Evolutionary conservation across 768 basidiomycete genomes (phyloP).

Genomic region (Leccinellum albellum): DNA sequence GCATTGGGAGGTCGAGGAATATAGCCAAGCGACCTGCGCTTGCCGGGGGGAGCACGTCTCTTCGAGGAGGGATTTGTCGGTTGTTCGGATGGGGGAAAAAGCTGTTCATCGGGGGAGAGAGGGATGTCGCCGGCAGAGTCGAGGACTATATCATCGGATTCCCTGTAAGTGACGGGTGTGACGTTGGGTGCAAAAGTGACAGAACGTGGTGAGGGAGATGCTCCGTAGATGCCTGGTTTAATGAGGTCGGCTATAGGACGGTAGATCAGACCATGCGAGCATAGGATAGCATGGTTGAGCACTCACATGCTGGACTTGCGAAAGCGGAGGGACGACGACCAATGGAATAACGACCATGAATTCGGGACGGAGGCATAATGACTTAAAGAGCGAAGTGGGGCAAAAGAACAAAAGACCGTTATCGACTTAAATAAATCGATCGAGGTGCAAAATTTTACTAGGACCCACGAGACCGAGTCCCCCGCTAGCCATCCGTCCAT

Average conservation of each 20-base stretch:
- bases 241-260: constrained; percentile 33
- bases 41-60: constrained; percentile 55
- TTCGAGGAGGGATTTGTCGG: constrained; percentile 39
- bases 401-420: constrained; percentile 15
- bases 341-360: constrained; percentile 27
- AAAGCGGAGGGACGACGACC: constrained; percentile 41
- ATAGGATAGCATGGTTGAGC: background rate
- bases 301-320: constrained; percentile 26
- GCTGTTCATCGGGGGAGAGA: constrained; percentile 32
- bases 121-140: constrained; percentile 26
- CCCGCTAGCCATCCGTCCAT: background rate
- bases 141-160: constrained; percentile 29
- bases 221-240: constrained; percentile 54
- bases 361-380: constrained; percentile 17
- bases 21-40: constrained; percentile 54
- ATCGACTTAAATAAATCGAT: constrained; percentile 23
- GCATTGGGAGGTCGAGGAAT: constrained; percentile 30
- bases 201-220: constrained; percentile 39
- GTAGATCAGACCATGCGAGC: background rate
- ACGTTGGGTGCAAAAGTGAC: constrained; percentile 65
- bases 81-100: constrained; percentile 53
- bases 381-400: background rate
- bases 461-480: constrained; percentile 10
- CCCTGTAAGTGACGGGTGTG: constrained; percentile 50
- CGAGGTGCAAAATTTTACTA: background rate